Conservation (phyloP, 805 yeast genomes). For the Pichia rugopelliculosa region DNA sequence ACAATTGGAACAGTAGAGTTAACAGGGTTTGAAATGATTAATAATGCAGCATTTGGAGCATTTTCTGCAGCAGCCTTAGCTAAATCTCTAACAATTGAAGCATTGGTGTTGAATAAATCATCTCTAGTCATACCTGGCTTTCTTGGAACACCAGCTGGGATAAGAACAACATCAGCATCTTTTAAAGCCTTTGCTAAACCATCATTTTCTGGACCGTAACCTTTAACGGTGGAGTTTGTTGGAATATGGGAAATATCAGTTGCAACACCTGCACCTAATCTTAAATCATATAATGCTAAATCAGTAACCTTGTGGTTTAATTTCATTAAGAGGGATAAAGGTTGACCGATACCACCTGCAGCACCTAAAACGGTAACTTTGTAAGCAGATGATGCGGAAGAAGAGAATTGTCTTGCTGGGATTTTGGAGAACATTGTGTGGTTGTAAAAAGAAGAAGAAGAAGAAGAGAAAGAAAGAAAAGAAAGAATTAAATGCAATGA, state of each 20-base stretch:
- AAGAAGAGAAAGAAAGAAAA: neutral
- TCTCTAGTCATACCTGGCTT: constrained; percentile 99
- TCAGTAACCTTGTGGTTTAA: constrained; percentile 83
- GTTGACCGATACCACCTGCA: constrained; percentile 95
- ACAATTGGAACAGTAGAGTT: constrained; percentile 97
- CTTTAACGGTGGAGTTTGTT: constrained; percentile 82
- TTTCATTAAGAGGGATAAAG: constrained; percentile 75
- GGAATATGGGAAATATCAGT: constrained; percentile 93
- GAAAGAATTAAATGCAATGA: neutral
- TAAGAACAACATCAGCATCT: constrained; percentile 78
- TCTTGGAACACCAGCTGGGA: constrained; percentile 98
- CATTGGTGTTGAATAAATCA: constrained; percentile 92
- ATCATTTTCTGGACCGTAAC: constrained; percentile 72
- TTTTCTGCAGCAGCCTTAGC: constrained; percentile 77
- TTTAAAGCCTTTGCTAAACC: constrained; percentile 63
- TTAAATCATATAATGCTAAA: constrained; percentile 79
- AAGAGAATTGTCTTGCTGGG: constrained; percentile 49
- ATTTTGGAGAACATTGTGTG: constrained; percentile 46
- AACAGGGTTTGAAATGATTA: constrained; percentile 89
- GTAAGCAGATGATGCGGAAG: constrained; percentile 59
- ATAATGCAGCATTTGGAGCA: constrained; percentile 78
- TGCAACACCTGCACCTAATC: constrained; percentile 95
- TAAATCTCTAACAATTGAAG: constrained; percentile 88
- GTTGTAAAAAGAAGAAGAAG: too few relatives aligned
- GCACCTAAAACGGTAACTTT: constrained; percentile 80